These are phyloP conservation scores for Aureobasidium sp. DNA, from an alignment of 2,329 filamentous ascomycete genomes.

Conservation along the genomic window DNA sequence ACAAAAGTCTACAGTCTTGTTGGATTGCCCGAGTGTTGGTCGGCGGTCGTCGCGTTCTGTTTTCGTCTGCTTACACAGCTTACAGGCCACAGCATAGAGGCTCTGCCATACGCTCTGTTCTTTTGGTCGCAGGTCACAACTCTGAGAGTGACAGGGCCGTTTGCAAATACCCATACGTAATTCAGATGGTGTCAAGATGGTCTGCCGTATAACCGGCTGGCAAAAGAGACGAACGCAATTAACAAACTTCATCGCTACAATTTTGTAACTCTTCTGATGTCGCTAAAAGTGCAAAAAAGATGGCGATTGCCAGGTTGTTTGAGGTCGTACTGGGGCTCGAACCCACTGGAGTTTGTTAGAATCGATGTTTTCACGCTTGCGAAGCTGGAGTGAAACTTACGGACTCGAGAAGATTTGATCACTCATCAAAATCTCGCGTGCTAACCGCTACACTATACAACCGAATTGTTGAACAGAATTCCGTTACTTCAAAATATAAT, in stretches of 20 bases:
- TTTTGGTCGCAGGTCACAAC: background rate
- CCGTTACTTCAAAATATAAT: background rate
- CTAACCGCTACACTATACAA: conserved; percentile 14
- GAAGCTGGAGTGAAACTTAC: background rate
- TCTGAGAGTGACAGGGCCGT: background rate
- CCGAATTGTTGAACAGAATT: background rate
- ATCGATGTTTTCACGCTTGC: background rate
- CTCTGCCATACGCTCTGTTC: background rate
- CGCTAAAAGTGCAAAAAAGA: background rate
- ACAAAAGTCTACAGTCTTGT: background rate
- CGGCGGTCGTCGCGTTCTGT: background rate
- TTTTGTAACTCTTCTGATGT: background rate
- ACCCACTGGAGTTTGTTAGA: background rate
- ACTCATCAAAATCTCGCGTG: conserved; percentile 12
- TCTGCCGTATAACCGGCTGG: background rate
- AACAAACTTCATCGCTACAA: too few relatives aligned
- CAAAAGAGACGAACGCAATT: background rate
- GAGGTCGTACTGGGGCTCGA: conserved; percentile 9
- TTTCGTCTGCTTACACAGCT: conserved; percentile 3
- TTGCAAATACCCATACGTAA: background rate
- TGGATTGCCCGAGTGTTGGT: background rate
- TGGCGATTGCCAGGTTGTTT: background rate
- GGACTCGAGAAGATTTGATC: conserved; percentile 1
- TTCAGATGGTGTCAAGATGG: background rate
- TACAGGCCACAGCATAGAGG: background rate